Percentiles rank a stretch among this genome's conserved stretches.
These are phyloP conservation scores for Mycena floridula DNA, from an alignment of 768 basidiomycete species.

Conservation along the genomic window DNA sequence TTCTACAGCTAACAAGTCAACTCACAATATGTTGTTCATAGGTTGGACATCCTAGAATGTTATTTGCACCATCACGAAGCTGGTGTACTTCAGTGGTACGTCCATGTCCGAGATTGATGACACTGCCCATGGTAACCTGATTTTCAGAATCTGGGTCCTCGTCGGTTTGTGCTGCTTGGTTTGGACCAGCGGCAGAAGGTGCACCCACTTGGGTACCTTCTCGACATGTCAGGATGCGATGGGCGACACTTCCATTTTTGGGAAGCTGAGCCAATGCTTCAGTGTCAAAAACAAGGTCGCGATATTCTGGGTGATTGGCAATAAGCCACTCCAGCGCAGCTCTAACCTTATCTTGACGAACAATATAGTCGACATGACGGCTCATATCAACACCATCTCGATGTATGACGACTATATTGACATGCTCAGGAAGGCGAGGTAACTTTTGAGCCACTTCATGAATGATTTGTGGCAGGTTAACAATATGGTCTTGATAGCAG, in stretches of 20 bases:
- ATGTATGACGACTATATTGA: too few species aligned
- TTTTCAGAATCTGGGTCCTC: background rate
- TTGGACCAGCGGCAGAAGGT: background rate
- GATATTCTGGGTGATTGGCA: background rate
- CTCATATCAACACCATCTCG: too few species aligned
- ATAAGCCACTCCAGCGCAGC: background rate
- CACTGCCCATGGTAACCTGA: background rate
- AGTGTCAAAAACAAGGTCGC: constrained; percentile 6
- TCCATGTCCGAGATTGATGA: background rate
- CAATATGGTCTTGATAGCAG: too few species aligned
- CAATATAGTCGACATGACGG: too few species aligned
- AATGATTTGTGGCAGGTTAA: too few species aligned
- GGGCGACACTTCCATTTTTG: constrained; percentile 5
- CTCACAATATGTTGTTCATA: background rate
- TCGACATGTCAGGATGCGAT: constrained; percentile 5
- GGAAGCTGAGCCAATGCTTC: constrained; percentile 8
- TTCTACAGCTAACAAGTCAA: background rate
- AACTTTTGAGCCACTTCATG: too few species aligned
- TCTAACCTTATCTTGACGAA: background rate
- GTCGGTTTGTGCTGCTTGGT: background rate
- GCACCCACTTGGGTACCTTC: constrained; percentile 6
- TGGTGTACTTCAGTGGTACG: background rate
- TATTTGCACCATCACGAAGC: background rate
- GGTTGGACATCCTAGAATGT: background rate
- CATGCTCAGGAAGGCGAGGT: too few species aligned